A percentile compares a stretch with the other conserved stretches of the same genome.
Conservation (phyloP, 2,329 filamentous ascomycete species). For the Hyphodiscus sp. region DNA sequence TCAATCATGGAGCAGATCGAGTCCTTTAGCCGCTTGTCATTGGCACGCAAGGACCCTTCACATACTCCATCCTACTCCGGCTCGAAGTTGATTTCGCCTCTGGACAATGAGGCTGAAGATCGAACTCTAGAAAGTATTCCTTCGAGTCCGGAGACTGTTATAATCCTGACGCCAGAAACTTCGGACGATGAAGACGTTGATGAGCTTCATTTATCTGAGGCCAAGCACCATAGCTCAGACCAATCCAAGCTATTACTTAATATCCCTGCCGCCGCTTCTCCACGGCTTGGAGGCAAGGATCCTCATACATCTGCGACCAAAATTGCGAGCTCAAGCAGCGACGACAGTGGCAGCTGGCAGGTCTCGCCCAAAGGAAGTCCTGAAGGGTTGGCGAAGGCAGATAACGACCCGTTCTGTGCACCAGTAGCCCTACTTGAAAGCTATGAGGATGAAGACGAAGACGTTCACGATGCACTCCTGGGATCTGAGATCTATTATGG, state of each 20-base stretch:
- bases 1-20: neutral
- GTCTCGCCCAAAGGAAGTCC: neutral
- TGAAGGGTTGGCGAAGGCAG: neutral
- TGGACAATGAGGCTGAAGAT: neutral
- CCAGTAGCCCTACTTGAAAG: neutral
- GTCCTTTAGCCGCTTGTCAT: neutral
- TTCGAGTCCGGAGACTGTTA: neutral
- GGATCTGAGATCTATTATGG: neutral
- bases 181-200: neutral
- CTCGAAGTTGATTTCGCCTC: neutral
- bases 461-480: neutral
- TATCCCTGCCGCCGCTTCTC: neutral
- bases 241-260: neutral
- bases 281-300: neutral
- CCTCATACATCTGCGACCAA: neutral
- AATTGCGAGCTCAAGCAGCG: neutral
- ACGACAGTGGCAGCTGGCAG: neutral
- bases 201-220: neutral
- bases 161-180: neutral
- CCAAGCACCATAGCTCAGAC: neutral
- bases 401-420: neutral
- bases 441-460: neutral
- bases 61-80: neutral
- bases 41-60: neutral
- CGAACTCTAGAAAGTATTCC: neutral